These are phyloP conservation scores for Ophiostoma sp. DNA, from an alignment of 2,329 filamentous ascomycete genomes.

Conservation along the genomic window DNA sequence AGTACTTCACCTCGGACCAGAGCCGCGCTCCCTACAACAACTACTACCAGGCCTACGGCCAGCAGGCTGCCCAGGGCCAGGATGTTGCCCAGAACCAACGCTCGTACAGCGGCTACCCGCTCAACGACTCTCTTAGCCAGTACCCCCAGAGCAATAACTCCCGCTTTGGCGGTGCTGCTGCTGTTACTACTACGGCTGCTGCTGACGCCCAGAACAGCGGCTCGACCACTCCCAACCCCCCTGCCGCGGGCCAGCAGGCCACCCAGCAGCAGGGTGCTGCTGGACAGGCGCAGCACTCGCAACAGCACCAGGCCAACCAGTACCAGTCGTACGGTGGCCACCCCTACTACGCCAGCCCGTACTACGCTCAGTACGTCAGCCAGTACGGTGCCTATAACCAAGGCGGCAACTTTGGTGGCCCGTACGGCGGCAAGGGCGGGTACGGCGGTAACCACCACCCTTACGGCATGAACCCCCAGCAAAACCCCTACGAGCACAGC, in stretches of 20 bases:
- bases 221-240: constrained; percentile 83
- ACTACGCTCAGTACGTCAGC: constrained; percentile 55
- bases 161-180: constrained; percentile 48
- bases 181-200: constrained; percentile 30
- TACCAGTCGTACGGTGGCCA: constrained; percentile 39
- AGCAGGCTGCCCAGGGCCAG: constrained; percentile 54
- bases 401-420: constrained; percentile 43
- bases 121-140: constrained; percentile 58
- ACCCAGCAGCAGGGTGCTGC: constrained; percentile 32
- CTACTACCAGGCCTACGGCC: constrained; percentile 60
- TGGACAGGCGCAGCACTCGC: constrained; percentile 33
- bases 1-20: constrained; percentile 71
- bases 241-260: constrained; percentile 42
- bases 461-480: constrained; percentile 51
- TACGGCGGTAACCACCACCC: constrained; percentile 52
- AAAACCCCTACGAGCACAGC: constrained; percentile 48
- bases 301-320: constrained; percentile 31
- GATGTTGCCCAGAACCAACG: constrained; percentile 61
- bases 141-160: constrained; percentile 72
- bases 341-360: constrained; percentile 58
- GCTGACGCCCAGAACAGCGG: constrained; percentile 78
- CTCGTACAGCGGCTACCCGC: constrained; percentile 68
- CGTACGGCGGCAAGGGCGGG: constrained; percentile 51
- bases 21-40: constrained; percentile 71
- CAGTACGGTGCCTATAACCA: constrained; percentile 42